Evolutionary conservation across 2,329 filamentous ascomycete species (phyloP).

Genomic region (Colletotrichum chlorophyti): DNA sequence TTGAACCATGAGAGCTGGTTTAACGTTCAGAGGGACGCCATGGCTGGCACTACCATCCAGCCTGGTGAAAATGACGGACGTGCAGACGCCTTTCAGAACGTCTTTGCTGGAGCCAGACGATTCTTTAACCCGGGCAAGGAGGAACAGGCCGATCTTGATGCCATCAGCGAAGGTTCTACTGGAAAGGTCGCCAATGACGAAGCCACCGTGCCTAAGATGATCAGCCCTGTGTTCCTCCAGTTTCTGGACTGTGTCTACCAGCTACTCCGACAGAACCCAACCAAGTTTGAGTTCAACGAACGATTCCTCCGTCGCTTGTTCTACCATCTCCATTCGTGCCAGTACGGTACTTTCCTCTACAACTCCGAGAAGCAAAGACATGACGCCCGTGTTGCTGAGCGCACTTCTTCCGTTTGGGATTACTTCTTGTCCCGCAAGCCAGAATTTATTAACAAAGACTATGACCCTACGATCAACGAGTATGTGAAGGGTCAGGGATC

Average conservation of each 20-base stretch:
- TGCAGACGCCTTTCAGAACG: conserved; percentile 83
- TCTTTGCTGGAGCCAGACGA: conserved; percentile 82
- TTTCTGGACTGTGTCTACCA: conserved; percentile 96
- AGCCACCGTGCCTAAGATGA: conserved; percentile 84
- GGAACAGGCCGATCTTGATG: conserved; percentile 68
- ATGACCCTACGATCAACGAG: conserved; percentile 78
- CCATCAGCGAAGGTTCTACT: conserved; percentile 46
- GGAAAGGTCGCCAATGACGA: conserved; percentile 59
- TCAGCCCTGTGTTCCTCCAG: conserved; percentile 96
- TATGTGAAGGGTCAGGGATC: conserved; percentile 80
- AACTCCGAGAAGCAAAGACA: conserved; percentile 91
- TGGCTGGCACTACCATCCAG: conserved; percentile 67
- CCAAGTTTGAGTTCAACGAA: conserved; percentile 95
- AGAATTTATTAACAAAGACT: conserved; percentile 85
- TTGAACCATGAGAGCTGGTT: conserved; percentile 96
- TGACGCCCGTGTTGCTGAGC: conserved; percentile 71
- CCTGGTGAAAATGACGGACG: conserved; percentile 67
- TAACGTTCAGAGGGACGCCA: conserved; percentile 80
- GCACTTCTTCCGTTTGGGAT: conserved; percentile 90
- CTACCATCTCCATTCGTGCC: conserved; percentile 94
- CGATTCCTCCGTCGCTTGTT: conserved; percentile 87
- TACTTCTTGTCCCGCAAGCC: conserved; percentile 85
- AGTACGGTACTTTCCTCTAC: conserved; percentile 96
- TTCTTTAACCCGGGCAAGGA: conserved; percentile 82
- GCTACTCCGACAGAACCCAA: conserved; percentile 82